Evolutionary conservation across 345 rosid species (phyloP), one percentile per base, ranked within the genome.

Genomic region (Brassica incana): DNA sequence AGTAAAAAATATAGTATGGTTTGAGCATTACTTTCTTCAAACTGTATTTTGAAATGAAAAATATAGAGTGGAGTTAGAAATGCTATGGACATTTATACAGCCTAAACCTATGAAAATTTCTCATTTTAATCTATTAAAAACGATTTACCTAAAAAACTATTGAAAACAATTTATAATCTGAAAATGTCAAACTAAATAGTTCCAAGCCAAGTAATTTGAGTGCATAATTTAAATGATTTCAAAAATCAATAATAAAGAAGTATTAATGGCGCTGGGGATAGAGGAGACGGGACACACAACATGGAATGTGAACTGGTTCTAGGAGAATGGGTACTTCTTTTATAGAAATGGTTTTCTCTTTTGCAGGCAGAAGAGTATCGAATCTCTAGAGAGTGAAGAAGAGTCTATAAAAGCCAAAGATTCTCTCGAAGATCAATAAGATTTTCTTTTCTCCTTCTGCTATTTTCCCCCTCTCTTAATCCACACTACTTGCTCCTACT

Each of bases 381-480:
- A 80, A 75, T 70, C 77, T 75, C 29, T 35, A 67, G 12, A 68
- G 74, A 59, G 73, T 27, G 4, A 69, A 52, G 56, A 59, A 20
- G 60, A 9, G 15, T n/a, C 52, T 50, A 12, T 3, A 45, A 76
- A 64, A 65, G 77, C 69, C 77, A 71, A 76, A 76, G 84, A 81
- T 81, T 72, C 74, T 81, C 84, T 72, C 84, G 77, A 66, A 71
- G 74, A 76, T 76, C 80, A 77, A 81, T 76, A 76, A 81, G 84
- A 80, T 80, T 75, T 75, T 80, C 35, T 74, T 74, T 67, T 50
- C 78, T 69, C 8, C 73, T 72, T 78, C 48, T 72, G 81, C 36
- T 33, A 79, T 69, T 71, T 56, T 63, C 71, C 48, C 23, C 48
- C 23, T 52, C 62, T 69, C 58, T 78, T 78, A 45, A 69, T 65